Evolutionary conservation across 768 basidiomycete genomes (phyloP), one percentile per base, ranked within the genome.

Genomic region (Mycena albidolilacea): DNA sequence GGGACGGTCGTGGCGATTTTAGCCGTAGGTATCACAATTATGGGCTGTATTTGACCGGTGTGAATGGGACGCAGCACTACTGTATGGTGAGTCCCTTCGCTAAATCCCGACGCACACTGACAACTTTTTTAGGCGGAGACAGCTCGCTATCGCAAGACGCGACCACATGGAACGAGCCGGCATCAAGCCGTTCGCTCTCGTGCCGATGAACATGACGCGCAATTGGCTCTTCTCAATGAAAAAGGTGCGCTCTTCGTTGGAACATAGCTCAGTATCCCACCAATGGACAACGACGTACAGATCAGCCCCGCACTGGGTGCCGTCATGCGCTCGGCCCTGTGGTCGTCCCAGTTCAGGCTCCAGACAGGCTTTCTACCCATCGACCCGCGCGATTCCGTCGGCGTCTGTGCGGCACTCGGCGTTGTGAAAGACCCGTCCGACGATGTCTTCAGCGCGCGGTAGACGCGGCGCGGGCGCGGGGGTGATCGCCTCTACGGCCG

Each of bases 311-410:
- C 30, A 30, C 30, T 30, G 30, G 30, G 30, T 30, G 30, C 30
- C 30, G 30, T 30, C 30, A 30, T 30, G 43, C 43, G 43, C 43
- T 48, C 46, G 46, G 1, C 46, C 46, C 46, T 48, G 14, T 43
- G 41, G 41, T 43, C 41, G 41, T 43, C 9, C 6, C 41, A 43
- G 41, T 14, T 48, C 17, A 17, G 50, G 21, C 50, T 52, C n/a
- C 50, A 52, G 50, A 52, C 5, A 3, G 11, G 50, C 7, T 21
- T 52, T 21, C 7, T 52, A n/a, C 50, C 50, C n/a, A 52, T 21
- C 50, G 7, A 52, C 50, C 50, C n/a, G 50, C 50, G 50, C 50
- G 50, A 52, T 52, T 52, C 50, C 46, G 41, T 43, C 41, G 41
- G 46, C 46, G 46, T 48, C 46, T 19, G 50, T 52, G 50, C 50